Base-by-base conservation (phyloP, 768 basidiomycete genomes). In the Boletus sp. region DNA sequence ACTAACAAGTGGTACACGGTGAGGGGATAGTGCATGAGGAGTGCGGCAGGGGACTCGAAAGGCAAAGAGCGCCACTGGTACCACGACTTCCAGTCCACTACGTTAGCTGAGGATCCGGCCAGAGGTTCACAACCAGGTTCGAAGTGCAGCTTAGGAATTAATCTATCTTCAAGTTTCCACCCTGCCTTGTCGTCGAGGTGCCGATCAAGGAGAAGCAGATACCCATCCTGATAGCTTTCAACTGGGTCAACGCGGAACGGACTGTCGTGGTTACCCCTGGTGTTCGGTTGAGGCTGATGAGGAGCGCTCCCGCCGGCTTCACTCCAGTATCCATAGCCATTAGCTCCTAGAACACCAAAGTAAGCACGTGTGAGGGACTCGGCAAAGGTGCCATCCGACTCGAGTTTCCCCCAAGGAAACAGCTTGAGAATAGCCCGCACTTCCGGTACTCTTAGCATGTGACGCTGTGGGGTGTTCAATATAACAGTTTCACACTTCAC, bases 11-110 rank as follows among this genome's bases (percentile, higher is more conserved):
- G 68, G 56, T 77, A 80, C 24, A 77, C 66, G 15, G 73, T 69
- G 58, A 80, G 62, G 9, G 79, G 77, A 59, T 72, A 79, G 50
- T 78, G 75, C 61, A 81, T 67, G n/a, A 78, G 67, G 37, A 80
- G 67, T 28, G 73, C 76, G 0, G 76, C 78, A 8, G 78, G 76
- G 20, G 78, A 78, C 28, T 66, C 64, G 39, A 78, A 64, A 36
- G 79, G 73, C 20, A 81, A 62, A 47, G 72, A 69, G 37, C 80
- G 75, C 80, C 79, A 80, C 47, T 71, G 58, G 62, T 80, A 76
- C 67, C 78, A 81, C 28, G 75, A 73, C 33, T 66, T 68, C 80
- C 80, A 81, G 55, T 71, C 75, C 29, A 64, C 59, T 35, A 77
- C 62, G 18, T 71, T 67, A 32, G 52, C 63, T 49, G 68, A 57